phyloP scores from a whole-genome alignment of 2,329 filamentous ascomycete genomes.

The Drechslera avenae region DNA sequence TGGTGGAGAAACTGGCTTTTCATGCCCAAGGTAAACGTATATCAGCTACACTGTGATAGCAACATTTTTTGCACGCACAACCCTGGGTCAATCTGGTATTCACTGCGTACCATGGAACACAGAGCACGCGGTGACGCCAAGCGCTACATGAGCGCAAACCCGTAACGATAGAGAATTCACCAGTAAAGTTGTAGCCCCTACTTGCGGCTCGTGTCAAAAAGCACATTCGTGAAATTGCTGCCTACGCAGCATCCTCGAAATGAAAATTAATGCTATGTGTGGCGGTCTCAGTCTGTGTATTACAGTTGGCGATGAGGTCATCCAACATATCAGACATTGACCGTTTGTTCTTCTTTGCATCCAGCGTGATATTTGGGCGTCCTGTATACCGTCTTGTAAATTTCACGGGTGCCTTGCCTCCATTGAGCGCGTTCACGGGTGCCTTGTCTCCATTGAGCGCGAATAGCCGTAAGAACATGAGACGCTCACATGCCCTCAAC shows the following conservation, averaged over 20 bases:
- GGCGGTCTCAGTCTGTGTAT: neutral
- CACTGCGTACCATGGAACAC: conserved; percentile 1
- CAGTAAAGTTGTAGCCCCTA: no score
- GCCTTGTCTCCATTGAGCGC: conserved; percentile 6
- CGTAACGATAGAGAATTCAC: neutral
- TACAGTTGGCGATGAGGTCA: conserved; percentile 7
- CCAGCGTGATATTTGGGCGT: conserved; percentile 10
- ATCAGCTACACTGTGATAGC: neutral
- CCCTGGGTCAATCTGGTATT: neutral
- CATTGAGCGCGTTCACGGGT: conserved; percentile 4
- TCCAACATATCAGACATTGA: conserved; percentile 17
- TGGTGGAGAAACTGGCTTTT: no score
- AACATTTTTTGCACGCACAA: neutral
- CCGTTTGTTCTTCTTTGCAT: neutral
- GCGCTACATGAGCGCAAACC: no score
- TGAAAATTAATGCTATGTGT: no score
- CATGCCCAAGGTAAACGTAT: no score
- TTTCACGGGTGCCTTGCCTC: neutral
- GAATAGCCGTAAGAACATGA: conserved; percentile 14
- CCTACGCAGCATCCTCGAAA: no score
- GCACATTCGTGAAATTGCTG: no score
- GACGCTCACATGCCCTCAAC: conserved; percentile 8
- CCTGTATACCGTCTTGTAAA: conserved; percentile 3
- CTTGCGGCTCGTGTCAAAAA: no score
- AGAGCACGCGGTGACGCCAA: no score